phyloP scores from a whole-genome alignment of 225 moss, liverwort and hornwort genomes.

The Rhytidiadelphus loreus region DNA sequence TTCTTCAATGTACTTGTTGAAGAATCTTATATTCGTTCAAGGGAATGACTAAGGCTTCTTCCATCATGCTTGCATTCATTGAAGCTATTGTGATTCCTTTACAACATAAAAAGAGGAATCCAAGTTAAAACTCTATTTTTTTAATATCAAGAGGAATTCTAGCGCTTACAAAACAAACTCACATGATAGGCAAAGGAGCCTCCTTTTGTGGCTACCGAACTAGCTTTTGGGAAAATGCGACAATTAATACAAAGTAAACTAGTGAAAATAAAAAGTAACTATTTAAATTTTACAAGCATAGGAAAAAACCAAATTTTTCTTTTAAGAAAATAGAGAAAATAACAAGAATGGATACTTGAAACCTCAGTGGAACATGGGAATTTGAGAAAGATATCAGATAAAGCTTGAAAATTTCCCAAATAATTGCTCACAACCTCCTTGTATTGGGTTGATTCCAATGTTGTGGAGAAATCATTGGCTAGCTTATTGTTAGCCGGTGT shows the following conservation, averaged over 20 bases:
- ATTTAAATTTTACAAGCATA: neutral
- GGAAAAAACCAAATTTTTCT: accelerated
- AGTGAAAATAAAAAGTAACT: accelerated
- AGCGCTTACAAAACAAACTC: accelerated
- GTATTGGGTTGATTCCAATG: accelerated
- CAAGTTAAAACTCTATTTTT: neutral
- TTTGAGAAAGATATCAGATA: neutral
- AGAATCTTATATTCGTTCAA: neutral
- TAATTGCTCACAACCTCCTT: accelerated
- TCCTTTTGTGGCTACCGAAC: accelerated
- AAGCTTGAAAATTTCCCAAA: neutral
- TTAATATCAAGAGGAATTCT: accelerated
- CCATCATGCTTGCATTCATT: neutral
- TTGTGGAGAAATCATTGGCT: accelerated
- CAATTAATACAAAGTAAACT: accelerated
- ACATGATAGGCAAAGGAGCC: neutral
- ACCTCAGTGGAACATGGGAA: accelerated
- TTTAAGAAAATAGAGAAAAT: neutral
- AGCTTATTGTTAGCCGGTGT: neutral
- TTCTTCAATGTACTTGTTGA: neutral
- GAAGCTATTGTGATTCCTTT: neutral
- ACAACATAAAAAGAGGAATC: neutral
- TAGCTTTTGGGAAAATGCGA: accelerated
- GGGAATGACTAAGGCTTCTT: too few relatives aligned
- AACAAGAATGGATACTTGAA: accelerated